Evolutionary conservation across 1,284 basidiomycete genomes (phyloP).

Genomic region (Naganishia sp.): DNA sequence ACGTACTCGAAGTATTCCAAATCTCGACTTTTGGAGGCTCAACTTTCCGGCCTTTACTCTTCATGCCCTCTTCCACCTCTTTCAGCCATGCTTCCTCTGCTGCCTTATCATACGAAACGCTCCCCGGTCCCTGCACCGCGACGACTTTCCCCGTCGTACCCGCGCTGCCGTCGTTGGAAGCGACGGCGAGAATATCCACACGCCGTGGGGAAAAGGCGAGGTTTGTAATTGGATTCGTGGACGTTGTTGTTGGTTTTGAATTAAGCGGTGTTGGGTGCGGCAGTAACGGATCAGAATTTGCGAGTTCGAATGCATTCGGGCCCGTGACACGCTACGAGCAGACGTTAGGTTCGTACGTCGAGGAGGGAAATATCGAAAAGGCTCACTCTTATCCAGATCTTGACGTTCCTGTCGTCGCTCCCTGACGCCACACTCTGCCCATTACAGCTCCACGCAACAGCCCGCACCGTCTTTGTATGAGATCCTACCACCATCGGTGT

Average conservation of each 20-base stretch:
- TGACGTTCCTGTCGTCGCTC: constrained; percentile 30
- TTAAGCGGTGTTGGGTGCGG: constrained; percentile 12
- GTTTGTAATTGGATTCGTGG: constrained; percentile 20
- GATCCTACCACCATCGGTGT: constrained; percentile 19
- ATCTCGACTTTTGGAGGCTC: constrained; percentile 28
- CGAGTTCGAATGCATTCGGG: constrained; percentile 13
- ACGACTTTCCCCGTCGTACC: constrained; percentile 5
- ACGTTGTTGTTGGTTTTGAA: constrained; percentile 23
- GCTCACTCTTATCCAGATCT: constrained; percentile 32
- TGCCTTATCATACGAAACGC: neutral
- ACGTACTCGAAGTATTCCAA: constrained; percentile 32
- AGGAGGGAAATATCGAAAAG: too few species aligned
- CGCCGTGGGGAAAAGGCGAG: constrained; percentile 28
- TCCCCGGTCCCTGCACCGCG: constrained; percentile 10
- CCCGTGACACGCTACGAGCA: neutral
- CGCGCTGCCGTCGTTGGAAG: constrained; percentile 13
- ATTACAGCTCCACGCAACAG: constrained; percentile 28
- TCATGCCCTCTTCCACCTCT: constrained; percentile 21
- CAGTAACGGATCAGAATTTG: constrained; percentile 2
- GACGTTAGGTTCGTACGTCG: neutral
- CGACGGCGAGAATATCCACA: constrained; percentile 28
- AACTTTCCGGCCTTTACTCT: constrained; percentile 7
- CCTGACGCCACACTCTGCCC: constrained; percentile 29
- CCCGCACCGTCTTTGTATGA: constrained; percentile 15
- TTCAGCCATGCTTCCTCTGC: constrained; percentile 3